Conservation (phyloP, 2,329 filamentous ascomycete species). For the Alternaria dauci region DNA sequence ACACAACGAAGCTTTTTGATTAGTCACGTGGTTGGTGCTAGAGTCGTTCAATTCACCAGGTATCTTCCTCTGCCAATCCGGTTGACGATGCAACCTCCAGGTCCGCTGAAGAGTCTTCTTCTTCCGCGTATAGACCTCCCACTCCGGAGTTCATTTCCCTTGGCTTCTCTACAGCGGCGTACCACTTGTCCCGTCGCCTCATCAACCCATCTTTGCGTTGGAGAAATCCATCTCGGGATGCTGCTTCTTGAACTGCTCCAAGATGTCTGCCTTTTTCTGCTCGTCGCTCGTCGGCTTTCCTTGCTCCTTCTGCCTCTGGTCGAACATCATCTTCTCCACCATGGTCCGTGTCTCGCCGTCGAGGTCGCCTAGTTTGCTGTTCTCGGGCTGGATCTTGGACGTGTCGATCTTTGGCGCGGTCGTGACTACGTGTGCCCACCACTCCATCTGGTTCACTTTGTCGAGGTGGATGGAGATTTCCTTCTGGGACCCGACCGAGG, state of each 20-base stretch:
- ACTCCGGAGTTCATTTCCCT: background rate
- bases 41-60: background rate
- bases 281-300: slow-evolving; percentile 91
- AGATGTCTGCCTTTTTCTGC: slow-evolving; percentile 90
- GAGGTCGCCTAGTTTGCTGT: slow-evolving; percentile 87
- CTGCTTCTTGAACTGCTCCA: slow-evolving; percentile 87
- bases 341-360: slow-evolving; percentile 94
- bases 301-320: slow-evolving; percentile 95
- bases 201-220: slow-evolving; percentile 66
- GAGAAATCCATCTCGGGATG: slow-evolving; percentile 77
- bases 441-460: slow-evolving; percentile 96
- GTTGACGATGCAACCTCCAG: background rate
- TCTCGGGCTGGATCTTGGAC: slow-evolving; percentile 92
- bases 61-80: background rate
- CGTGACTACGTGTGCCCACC: slow-evolving; percentile 95
- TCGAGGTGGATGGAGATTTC: slow-evolving; percentile 89
- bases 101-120: background rate
- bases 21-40: background rate
- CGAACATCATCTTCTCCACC: slow-evolving; percentile 99
- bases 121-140: background rate
- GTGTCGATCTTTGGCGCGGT: slow-evolving; percentile 91
- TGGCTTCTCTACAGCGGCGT: background rate
- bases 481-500: slow-evolving; percentile 70
- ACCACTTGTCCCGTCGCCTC: background rate
- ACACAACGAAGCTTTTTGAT: background rate